Evolutionary conservation across 306 rosid species (phyloP), one percentile per base, ranked within the genome.

Genomic region (Delonix regia): DNA sequence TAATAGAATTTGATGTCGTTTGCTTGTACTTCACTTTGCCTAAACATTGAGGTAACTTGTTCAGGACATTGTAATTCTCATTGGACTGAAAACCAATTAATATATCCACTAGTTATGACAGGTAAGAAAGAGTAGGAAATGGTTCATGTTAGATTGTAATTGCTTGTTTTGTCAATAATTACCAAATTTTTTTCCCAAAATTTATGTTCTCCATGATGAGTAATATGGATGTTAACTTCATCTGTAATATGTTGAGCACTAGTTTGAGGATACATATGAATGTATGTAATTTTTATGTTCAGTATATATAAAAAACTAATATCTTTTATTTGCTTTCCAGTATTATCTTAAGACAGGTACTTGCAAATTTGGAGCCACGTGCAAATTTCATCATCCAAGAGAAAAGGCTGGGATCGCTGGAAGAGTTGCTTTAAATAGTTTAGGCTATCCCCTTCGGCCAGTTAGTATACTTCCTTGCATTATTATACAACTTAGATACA

Each of bases 321-420:
- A 51, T 69, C n/a, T 48, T 48, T 73, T 68, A 74, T 77, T 42
- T 80, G 76, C 85, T 83, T 76, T 87, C 55, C 97, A 94, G 99
- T 92, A 94, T 86, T 92, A 76, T 88, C 89, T 66, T 33, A 67
- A 67, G 36, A 67, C 72, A 38, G 94, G 94, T 78, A 94, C 97
- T 73, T 94, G 99, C 92, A 94, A 92, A 89, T 94, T 94, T 81
- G 99, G 99, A 84, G 94, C 99, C 42, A 92, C 99, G 10, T 94
- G 99, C 93, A 92, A 93, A 86, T 94, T 92, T 90, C 91, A 94
- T 85, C 97, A 94, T 82, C 97, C 99, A 66, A 86, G 94, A 90
- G 99, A 94, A 85, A 92, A 88, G 83, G 99, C 97, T 9, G 99
- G 99, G 80, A 82, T 90, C 68, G 88, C 97, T 73, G 99, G 97